Evolutionary conservation across 2,329 filamentous ascomycete species (phyloP).

Genomic region (Metarhizium guizhouense): DNA sequence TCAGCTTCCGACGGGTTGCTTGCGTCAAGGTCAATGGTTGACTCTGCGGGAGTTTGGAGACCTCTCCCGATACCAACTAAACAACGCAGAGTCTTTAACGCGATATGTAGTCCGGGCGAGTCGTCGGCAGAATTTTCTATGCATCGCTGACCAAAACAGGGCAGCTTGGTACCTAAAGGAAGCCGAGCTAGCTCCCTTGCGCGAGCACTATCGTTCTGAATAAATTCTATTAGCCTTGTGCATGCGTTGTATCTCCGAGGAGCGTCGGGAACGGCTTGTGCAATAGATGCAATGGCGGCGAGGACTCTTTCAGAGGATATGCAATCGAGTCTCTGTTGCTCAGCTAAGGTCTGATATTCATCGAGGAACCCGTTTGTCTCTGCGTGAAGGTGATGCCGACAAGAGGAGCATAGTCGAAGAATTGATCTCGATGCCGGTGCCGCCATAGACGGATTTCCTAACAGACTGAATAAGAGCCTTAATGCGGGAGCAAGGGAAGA

Average conservation of each 20-base stretch:
- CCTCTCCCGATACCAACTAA: constrained; percentile 63
- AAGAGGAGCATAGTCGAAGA: constrained; percentile 64
- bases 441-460: constrained; percentile 53
- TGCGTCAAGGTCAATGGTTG: constrained; percentile 57
- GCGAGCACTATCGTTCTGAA: constrained; percentile 45
- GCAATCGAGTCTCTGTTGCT: constrained; percentile 48
- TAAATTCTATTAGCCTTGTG: constrained; percentile 48
- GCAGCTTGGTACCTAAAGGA: constrained; percentile 4
- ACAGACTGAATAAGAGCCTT: constrained; percentile 63
- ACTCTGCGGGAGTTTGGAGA: constrained; percentile 59
- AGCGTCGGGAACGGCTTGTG: constrained; percentile 60
- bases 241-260: constrained; percentile 44
- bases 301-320: constrained; percentile 65
- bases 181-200: constrained; percentile 14
- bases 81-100: constrained; percentile 53
- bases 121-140: constrained; percentile 27
- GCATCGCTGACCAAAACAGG: constrained; percentile 18
- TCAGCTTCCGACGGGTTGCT: constrained; percentile 17
- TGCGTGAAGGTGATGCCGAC: constrained; percentile 56
- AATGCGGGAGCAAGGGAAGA: constrained; percentile 60
- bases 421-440: constrained; percentile 68
- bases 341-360: constrained; percentile 58
- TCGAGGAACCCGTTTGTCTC: constrained; percentile 61
- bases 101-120: constrained; percentile 36
- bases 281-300: constrained; percentile 64